Base-by-base conservation (phyloP, 2,329 filamentous ascomycete species). In the Penicillium crustosum region DNA sequence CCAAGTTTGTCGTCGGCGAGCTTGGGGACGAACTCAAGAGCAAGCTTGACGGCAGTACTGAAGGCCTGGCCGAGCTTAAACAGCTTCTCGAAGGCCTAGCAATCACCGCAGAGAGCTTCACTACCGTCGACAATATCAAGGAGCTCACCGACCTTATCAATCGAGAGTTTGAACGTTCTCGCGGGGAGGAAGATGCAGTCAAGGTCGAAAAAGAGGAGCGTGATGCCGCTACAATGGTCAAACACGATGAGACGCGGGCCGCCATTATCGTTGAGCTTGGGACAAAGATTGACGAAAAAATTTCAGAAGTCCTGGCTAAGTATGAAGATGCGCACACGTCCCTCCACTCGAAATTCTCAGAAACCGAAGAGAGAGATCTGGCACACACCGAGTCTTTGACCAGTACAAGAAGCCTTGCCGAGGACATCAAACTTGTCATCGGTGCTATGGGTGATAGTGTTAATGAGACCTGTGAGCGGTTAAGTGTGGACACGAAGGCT, bases 351-450 rank as follows among this genome's bases (percentile, higher is more conserved):
- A 89, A 89, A 66, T 84, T 87, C 49, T 86, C 87, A 63, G 83
- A 88, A 35, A 85, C 86, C 53, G 91, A 93, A 66, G 87, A 89
- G 62, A 88, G 89, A 57, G 86, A 90, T 33, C 77, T 83, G 35
- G 84, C 89, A 62, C 87, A 92, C 61, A 85, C 93, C 58, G 87
- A 89, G 55, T 86, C 91, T 5, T 80, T 95, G 8, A 81, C 86
- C 17, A 85, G 82, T 60, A 93, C 89, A 27, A 96, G 92, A 75
- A 82, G 84, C 5, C 85, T 95, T 53, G 87, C 91, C 0, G 93
- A 97, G 60, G 94, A 97, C 66, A 84, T 97, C 58, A 93, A 91
- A 73, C 79, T 90, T 9, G 85, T 95, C 1, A 88, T 96, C 56
- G 92, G 96, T 66, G 92, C 90, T 0, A 87, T 97, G 47, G 90